phyloP scores from a whole-genome alignment of 352 stramenopile genomes.

The Paralagenidium karlingii region DNA sequence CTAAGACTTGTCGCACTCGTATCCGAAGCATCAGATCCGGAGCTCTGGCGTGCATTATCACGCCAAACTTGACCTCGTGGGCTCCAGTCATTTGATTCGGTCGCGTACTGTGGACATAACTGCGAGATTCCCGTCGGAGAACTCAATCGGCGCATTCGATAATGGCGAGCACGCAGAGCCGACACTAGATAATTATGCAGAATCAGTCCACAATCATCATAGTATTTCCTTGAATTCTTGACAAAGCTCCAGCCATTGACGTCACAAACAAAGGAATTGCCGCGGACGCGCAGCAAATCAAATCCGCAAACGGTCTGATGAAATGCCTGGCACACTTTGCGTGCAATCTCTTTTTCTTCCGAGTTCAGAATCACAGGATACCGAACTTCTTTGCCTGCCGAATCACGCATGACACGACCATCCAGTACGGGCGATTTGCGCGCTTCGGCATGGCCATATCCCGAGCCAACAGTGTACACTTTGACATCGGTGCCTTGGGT shows the following conservation, averaged over 20 bases:
- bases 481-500: constrained; percentile 99
- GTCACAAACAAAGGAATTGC: constrained; percentile 96
- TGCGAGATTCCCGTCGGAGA: constrained; percentile 21
- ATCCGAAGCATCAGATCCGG: constrained; percentile 50
- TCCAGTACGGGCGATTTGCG: constrained; percentile 98
- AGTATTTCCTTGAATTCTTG: constrained; percentile 97
- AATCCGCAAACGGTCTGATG: constrained; percentile 99
- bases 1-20: constrained; percentile 40
- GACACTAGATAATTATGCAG: constrained; percentile 86
- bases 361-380: constrained; percentile 99
- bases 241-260: constrained; percentile 99
- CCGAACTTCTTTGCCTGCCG: constrained; percentile 95
- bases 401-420: constrained; percentile 88
- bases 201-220: constrained; percentile 96
- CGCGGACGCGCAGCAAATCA: constrained; percentile 92
- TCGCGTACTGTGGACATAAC: constrained; percentile 74
- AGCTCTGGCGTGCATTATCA: constrained; percentile 32
- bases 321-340: constrained; percentile 90
- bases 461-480: constrained; percentile 97
- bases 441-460: constrained; percentile 98
- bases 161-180: constrained; percentile 62
- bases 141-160: constrained; percentile 53
- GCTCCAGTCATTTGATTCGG: constrained; percentile 21
- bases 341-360: constrained; percentile 97
- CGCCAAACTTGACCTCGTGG: constrained; percentile 5